Evolutionary conservation across 306 rosid species (phyloP).

Genomic region (Abrus pulchellus): DNA sequence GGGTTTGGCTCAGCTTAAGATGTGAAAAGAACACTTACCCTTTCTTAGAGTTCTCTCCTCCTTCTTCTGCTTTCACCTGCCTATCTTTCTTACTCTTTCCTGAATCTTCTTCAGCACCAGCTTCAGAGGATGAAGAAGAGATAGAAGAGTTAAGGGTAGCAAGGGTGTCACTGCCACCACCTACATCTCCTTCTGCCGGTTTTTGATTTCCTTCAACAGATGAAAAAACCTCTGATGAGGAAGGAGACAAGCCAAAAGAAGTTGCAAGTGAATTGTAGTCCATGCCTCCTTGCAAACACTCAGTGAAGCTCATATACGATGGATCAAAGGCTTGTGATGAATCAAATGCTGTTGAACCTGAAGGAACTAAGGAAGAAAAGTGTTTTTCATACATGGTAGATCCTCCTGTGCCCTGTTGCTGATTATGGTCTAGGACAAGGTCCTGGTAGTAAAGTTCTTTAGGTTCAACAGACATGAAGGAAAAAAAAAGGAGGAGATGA

Average conservation of each 20-base stretch:
- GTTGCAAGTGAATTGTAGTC: slow-evolving; percentile 68
- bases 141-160: slow-evolving; percentile 67
- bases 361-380: slow-evolving; percentile 40
- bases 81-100: slow-evolving; percentile 62
- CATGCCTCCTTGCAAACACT: slow-evolving; percentile 65
- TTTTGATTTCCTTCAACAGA: slow-evolving; percentile 59
- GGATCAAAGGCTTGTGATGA: slow-evolving; percentile 61
- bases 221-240: slow-evolving; percentile 67
- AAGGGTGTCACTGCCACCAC: slow-evolving; percentile 50
- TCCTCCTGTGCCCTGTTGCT: slow-evolving; percentile 44
- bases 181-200: slow-evolving; percentile 37
- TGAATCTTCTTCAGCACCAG: slow-evolving; percentile 76
- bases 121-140: slow-evolving; percentile 83
- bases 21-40: slow-evolving; percentile 54
- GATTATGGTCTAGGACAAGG: slow-evolving; percentile 55
- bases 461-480: slow-evolving; percentile 76
- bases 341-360: slow-evolving; percentile 49
- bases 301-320: slow-evolving; percentile 65
- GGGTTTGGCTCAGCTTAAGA: not conserved
- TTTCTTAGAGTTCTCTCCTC: slow-evolving; percentile 70
- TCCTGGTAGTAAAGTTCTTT: slow-evolving; percentile 61
- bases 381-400: slow-evolving; percentile 54
- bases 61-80: slow-evolving; percentile 60
- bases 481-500: slow-evolving; percentile 9
- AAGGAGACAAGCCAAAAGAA: slow-evolving; percentile 75